phyloP scores from a whole-genome alignment of 768 basidiomycete species.

The Hygrocybe coccinea region DNA sequence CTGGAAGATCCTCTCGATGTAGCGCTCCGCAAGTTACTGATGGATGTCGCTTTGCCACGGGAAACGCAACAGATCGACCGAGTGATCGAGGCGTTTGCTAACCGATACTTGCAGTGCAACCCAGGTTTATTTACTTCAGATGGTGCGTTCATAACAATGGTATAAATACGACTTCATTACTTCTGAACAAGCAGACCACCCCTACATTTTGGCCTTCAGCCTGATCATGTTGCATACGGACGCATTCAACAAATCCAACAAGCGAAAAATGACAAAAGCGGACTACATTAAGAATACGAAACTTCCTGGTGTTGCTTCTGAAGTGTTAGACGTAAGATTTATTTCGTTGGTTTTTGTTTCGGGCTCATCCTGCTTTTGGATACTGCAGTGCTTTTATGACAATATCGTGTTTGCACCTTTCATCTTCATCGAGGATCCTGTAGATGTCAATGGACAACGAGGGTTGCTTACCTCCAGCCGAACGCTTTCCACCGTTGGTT shows the following conservation, averaged over 20 bases:
- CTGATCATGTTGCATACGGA: conserved; percentile 99
- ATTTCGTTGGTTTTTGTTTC: neutral
- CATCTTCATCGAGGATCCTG: conserved; percentile 89
- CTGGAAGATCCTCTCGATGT: conserved; percentile 80
- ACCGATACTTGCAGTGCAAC: conserved; percentile 78
- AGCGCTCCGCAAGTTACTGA: conserved; percentile 81
- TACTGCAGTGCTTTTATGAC: conserved; percentile 84
- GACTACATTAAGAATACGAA: conserved; percentile 92
- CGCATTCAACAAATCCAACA: conserved; percentile 96
- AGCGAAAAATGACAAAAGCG: conserved; percentile 92
- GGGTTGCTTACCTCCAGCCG: conserved; percentile 36
- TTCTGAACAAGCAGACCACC: conserved; percentile 59
- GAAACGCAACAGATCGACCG: conserved; percentile 99
- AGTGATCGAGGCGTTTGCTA: conserved; percentile 92
- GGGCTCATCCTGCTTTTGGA: conserved; percentile 6
- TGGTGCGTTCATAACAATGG: conserved; percentile 43
- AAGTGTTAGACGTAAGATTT: conserved; percentile 76
- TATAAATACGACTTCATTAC: conserved; percentile 1
- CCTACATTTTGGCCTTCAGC: conserved; percentile 95
- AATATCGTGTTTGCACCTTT: conserved; percentile 96
- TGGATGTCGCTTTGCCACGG: conserved; percentile 85
- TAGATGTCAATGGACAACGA: conserved; percentile 60
- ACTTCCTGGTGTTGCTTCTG: conserved; percentile 74
- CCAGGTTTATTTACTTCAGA: conserved; percentile 70
- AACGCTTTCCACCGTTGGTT: conserved; percentile 36